Conservation (phyloP, 305 asterid genomes). For the Nicotiana rustica region DNA sequence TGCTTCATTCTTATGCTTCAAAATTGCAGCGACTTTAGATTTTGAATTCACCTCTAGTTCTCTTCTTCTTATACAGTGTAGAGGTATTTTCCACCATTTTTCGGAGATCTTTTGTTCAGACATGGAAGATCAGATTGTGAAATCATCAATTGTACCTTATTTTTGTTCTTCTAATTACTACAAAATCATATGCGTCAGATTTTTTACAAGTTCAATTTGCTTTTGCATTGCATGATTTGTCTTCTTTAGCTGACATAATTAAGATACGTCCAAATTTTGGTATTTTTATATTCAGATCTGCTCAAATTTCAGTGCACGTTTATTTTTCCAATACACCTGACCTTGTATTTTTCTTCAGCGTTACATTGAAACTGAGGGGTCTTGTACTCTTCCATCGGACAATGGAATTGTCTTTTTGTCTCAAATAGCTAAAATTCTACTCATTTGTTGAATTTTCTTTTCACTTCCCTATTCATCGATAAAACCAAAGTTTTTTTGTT, state of each 20-base stretch:
- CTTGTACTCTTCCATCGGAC: slow-evolving; percentile 10
- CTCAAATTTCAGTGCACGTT: slow-evolving; percentile 17
- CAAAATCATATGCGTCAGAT: background rate
- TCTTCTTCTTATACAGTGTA: background rate
- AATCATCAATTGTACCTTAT: background rate
- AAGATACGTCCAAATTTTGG: background rate
- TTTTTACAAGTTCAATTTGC: background rate
- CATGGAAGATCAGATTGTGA: background rate
- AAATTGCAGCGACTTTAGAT: background rate
- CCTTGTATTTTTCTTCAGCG: slow-evolving; percentile 31
- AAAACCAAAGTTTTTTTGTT: slow-evolving; percentile 33
- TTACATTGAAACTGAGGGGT: slow-evolving; percentile 31
- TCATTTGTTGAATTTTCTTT: background rate
- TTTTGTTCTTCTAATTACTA: background rate
- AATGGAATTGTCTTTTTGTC: background rate
- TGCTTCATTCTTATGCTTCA: background rate
- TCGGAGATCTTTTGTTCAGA: background rate
- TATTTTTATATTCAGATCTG: slow-evolving; percentile 10
- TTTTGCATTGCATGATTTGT: slow-evolving; percentile 9
- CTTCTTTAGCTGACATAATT: background rate
- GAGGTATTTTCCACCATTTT: background rate
- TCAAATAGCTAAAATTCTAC: background rate
- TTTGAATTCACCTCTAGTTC: background rate
- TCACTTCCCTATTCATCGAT: background rate
- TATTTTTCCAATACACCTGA: slow-evolving; percentile 17